Conservation (phyloP, 768 basidiomycete genomes). For the Candolleomyces efflorescens region DNA sequence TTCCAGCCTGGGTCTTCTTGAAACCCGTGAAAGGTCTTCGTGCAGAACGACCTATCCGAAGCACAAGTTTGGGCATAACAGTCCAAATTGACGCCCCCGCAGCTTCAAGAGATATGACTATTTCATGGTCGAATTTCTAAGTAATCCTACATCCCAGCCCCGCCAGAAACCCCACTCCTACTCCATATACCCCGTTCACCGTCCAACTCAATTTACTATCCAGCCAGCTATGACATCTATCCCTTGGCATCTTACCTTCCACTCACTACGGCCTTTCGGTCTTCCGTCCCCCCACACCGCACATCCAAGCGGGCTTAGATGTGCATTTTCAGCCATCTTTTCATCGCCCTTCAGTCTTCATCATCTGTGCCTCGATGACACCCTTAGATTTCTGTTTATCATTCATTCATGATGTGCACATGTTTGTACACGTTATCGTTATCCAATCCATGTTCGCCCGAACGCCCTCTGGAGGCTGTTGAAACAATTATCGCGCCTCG, state of each 20-base stretch:
- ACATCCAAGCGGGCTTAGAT: background rate
- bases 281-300: background rate
- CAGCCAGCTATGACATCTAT: background rate
- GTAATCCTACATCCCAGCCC: background rate
- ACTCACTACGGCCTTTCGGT: background rate
- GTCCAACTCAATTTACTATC: background rate
- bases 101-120: conserved; percentile 43
- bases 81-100: conserved; percentile 44
- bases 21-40: conserved; percentile 56
- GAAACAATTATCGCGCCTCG: no score
- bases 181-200: background rate
- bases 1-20: conserved; percentile 76
- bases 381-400: no score
- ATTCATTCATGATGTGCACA: no score
- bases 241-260: background rate
- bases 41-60: conserved; percentile 62
- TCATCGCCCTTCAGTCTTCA: background rate
- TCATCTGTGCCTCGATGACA: background rate
- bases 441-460: no score
- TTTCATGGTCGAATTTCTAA: conserved; percentile 74
- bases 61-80: conserved; percentile 58
- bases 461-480: no score
- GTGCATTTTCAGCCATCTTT: background rate
- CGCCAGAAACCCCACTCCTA: background rate
- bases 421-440: no score